Base-by-base conservation (phyloP, 1,284 basidiomycete genomes). In the Jaminaea rosea region DNA sequence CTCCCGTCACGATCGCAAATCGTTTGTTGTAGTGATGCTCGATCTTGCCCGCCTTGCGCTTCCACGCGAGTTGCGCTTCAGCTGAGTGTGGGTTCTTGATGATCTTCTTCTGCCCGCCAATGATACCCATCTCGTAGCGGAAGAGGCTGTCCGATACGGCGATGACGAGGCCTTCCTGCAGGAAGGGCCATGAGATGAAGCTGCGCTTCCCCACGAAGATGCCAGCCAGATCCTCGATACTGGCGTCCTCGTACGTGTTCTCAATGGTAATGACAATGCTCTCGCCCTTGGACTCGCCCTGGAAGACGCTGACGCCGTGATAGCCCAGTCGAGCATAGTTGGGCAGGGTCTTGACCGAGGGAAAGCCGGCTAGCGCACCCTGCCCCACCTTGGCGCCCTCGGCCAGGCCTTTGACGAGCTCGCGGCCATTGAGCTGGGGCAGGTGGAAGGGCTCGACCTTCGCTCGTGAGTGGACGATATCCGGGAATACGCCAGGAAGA, bases 271-370 rank as follows among this genome's bases (percentile, higher is more conserved):
- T 80, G 46, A 98, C 79, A 83, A 99, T 90, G 4, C 88, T 91
- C 74, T 90, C 87, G 76, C 91, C 92, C 36, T 84, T 81, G 58
- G 84, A 88, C 72, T 94, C 91, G 3, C 83, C 80, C 50, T 91
- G 88, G 76, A 97, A 94, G 7, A 98, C 84, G 69, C 90, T 96
- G 63, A 98, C 91, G 29, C 86, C 83, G 69, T 97, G 92, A 74
- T 83, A 81, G 13, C 84, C 88, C 8, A 97, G 79, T 19, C 79
- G 76, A 1, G 85, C 84, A 3, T 81, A 83, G 72, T 91, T 82
- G 0, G 87, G 87, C 2, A 98, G 79, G 0, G 91, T 97, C 61
- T 93, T 82, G 26, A 98, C 79, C 0, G 90, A 92, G 0, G 93
- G 93, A 81, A 98, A 98, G 17, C 94, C 93, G 0, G 94, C 90